These are phyloP conservation scores for Podaxis sp. DNA, from an alignment of 768 basidiomycete genomes.

Conservation along the genomic window DNA sequence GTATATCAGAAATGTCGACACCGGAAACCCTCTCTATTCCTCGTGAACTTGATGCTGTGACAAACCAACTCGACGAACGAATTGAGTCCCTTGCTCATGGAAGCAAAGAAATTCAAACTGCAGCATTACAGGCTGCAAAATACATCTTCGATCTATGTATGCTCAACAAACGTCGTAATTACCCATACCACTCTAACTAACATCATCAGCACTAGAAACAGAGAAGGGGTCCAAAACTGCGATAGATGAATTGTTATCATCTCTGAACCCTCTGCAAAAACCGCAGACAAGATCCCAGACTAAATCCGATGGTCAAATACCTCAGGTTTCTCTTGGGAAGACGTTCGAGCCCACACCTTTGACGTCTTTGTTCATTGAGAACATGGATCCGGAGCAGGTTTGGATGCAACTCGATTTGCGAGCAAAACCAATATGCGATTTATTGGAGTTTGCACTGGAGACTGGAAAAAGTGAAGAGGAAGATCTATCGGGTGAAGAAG, in stretches of 20 bases:
- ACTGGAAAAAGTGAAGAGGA: conserved; percentile 37
- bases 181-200: conserved; percentile 15
- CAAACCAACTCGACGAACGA: conserved; percentile 52
- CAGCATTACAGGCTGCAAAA: conserved; percentile 70
- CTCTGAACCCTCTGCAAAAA: conserved; percentile 64
- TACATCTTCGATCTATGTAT: conserved; percentile 75
- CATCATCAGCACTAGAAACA: conserved; percentile 56
- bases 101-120: conserved; percentile 49
- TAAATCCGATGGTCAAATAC: conserved; percentile 41
- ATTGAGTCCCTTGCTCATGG: conserved; percentile 59
- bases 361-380: conserved; percentile 69
- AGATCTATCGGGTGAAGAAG: conserved; percentile 41
- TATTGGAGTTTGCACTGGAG: conserved; percentile 65
- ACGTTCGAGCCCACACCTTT: conserved; percentile 67
- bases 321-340: conserved; percentile 29
- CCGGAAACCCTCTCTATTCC: conserved; percentile 15
- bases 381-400: conserved; percentile 82
- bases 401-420: conserved; percentile 95
- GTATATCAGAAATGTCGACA: conserved; percentile 10
- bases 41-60: conserved; percentile 46
- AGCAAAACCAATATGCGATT: conserved; percentile 64
- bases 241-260: conserved; percentile 64
- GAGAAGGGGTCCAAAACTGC: conserved; percentile 66
- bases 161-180: conserved; percentile 22
- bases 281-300: conserved; percentile 75